These are phyloP conservation scores for Ganoderma sinense DNA, from an alignment of 1,284 basidiomycete species.

Conservation along the genomic window DNA sequence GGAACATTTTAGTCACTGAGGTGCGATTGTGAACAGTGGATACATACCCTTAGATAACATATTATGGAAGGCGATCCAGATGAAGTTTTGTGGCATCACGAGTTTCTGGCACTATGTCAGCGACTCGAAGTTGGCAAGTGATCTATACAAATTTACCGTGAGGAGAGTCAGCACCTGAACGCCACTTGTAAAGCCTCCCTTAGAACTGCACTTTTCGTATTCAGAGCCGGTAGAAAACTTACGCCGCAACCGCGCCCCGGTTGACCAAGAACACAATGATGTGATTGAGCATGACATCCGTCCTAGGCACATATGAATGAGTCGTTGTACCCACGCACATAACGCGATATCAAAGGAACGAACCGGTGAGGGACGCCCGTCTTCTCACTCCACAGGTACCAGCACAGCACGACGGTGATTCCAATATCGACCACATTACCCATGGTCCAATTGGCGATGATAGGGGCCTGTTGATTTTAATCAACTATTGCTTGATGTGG, in stretches of 20 bases:
- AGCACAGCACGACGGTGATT: conserved; percentile 26
- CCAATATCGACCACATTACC: conserved; percentile 25
- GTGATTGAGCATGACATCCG: conserved; percentile 25
- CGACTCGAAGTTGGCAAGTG: neutral
- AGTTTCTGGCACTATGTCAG: conserved; percentile 24
- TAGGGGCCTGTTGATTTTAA: conserved; percentile 4
- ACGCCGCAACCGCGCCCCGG: conserved; percentile 30
- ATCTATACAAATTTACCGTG: conserved; percentile 6
- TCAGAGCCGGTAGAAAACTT: neutral
- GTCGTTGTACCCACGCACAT: neutral
- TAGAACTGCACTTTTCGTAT: neutral
- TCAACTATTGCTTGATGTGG: neutral
- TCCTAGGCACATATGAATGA: conserved; percentile 1
- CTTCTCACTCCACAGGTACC: conserved; percentile 30
- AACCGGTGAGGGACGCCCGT: conserved; percentile 17
- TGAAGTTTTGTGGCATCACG: conserved; percentile 20
- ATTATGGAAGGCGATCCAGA: conserved; percentile 31
- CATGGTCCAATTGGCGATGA: conserved; percentile 25
- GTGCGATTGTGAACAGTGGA: neutral
- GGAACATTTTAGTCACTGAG: neutral
- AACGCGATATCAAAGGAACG: neutral
- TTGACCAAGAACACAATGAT: conserved; percentile 29
- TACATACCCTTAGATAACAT: conserved; percentile 21
- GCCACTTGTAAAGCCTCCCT: neutral
- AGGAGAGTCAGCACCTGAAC: conserved; percentile 25